These are phyloP conservation scores for Dillenia suffruticosa DNA, from an alignment of 164 flowering plant genomes.

Conservation along the genomic window DNA sequence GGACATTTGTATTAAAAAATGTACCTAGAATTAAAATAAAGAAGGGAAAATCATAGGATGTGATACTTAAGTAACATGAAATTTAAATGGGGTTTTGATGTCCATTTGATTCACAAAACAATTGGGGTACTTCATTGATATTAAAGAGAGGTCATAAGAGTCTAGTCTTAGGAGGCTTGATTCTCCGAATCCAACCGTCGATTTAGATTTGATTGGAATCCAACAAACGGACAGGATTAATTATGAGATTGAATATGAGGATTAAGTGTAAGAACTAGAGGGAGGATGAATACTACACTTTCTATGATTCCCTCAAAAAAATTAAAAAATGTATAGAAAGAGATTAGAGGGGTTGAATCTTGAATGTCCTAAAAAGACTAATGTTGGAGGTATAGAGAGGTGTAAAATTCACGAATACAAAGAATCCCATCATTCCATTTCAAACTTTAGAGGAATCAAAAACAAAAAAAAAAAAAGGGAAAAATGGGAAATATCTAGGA, in stretches of 20 bases:
- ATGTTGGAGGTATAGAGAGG: conserved; percentile 29
- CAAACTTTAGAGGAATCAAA: conserved; percentile 20
- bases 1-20: not conserved
- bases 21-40: too few relatives aligned
- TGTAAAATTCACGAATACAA: conserved; percentile 21
- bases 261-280: not conserved
- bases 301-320: not conserved
- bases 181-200: too few relatives aligned
- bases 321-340: not conserved
- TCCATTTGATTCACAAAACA: too few relatives aligned
- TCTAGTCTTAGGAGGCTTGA: too few relatives aligned
- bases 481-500: conserved; percentile 29
- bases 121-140: too few relatives aligned
- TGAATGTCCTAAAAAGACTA: conserved; percentile 50
- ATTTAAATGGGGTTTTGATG: too few relatives aligned
- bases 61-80: too few relatives aligned
- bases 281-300: not conserved
- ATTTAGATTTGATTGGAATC: too few relatives aligned
- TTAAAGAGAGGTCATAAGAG: too few relatives aligned
- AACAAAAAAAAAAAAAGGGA: conserved; percentile 8
- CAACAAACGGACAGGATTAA: too few relatives aligned
- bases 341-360: not conserved
- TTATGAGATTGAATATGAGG: too few relatives aligned
- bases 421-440: conserved; percentile 54
- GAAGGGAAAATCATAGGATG: too few relatives aligned